Evolutionary conservation across 805 yeast species (phyloP).

Genomic region (Starmerella riodocensis): DNA sequence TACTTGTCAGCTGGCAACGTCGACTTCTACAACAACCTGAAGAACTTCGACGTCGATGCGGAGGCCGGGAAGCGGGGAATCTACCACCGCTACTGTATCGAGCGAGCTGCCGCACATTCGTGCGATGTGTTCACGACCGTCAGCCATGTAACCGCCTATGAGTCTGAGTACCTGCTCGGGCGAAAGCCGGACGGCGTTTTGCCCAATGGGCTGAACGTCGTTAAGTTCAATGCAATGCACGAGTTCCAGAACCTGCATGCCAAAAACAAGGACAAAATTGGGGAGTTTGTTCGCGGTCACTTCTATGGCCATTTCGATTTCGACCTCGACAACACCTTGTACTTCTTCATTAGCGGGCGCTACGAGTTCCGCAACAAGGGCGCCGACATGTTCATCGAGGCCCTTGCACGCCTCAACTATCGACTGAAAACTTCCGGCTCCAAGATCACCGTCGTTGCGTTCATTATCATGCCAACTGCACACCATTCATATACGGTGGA

Average conservation of each 20-base stretch:
- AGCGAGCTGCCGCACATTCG: constrained; percentile 88
- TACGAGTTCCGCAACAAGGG: constrained; percentile 96
- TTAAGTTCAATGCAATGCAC: constrained; percentile 92
- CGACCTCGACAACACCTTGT: constrained; percentile 82
- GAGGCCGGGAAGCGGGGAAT: constrained; percentile 98
- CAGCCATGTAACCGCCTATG: constrained; percentile 93
- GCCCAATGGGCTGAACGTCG: constrained; percentile 92
- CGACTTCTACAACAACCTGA: constrained; percentile 86
- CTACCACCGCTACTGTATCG: constrained; percentile 92
- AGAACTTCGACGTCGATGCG: constrained; percentile 83
- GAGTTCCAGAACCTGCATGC: constrained; percentile 97
- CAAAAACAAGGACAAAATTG: constrained; percentile 73
- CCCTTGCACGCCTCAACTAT: constrained; percentile 84
- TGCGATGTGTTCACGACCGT: constrained; percentile 97
- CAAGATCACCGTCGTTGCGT: constrained; percentile 87
- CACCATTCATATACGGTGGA: constrained; percentile 92
- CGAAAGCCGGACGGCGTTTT: constrained; percentile 96
- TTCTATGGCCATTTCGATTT: constrained; percentile 94
- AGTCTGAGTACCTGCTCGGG: constrained; percentile 80
- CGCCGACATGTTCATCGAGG: constrained; percentile 85
- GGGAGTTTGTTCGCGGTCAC: constrained; percentile 91
- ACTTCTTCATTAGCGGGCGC: constrained; percentile 93
- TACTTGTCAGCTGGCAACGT: constrained; percentile 93
- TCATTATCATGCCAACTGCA: constrained; percentile 94
- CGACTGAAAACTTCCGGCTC: constrained; percentile 68